These are phyloP conservation scores for Leucosporidium yakuticum DNA, from an alignment of 768 basidiomycete genomes.

Conservation along the genomic window DNA sequence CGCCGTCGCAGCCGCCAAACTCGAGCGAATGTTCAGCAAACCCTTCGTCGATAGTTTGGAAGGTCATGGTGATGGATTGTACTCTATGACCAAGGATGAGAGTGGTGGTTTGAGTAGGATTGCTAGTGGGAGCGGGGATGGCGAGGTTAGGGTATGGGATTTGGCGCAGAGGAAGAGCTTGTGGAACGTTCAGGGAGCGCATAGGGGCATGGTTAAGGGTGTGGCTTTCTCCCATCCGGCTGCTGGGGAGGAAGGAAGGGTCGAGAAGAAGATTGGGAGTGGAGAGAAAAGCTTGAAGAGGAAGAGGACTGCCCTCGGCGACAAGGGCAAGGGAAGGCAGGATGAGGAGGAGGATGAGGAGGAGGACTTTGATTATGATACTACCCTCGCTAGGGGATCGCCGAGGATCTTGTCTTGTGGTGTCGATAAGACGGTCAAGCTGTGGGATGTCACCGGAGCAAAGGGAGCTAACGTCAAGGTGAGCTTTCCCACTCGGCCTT, in stretches of 20 bases:
- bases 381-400: constrained; percentile 42
- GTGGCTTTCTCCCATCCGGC: constrained; percentile 59
- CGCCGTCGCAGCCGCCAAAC: constrained; percentile 89
- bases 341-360: constrained; percentile 36
- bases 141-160: constrained; percentile 84
- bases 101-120: constrained; percentile 67
- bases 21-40: constrained; percentile 96
- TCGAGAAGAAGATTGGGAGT: constrained; percentile 27
- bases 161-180: constrained; percentile 55
- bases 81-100: constrained; percentile 64
- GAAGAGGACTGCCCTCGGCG: constrained; percentile 21
- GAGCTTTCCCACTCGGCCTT: constrained; percentile 1
- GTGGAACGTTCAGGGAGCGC: constrained; percentile 59
- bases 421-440: constrained; percentile 71
- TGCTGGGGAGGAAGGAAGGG: constrained; percentile 44
- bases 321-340: constrained; percentile 37
- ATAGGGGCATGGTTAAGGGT: constrained; percentile 79
- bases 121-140: constrained; percentile 92
- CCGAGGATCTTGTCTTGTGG: constrained; percentile 66
- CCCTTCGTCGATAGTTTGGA: constrained; percentile 86
- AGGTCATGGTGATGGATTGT: constrained; percentile 92
- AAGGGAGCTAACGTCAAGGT: constrained; percentile 39
- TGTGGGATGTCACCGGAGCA: constrained; percentile 57
- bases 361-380: constrained; percentile 40
- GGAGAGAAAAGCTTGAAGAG: constrained; percentile 29